These are phyloP conservation scores for Barbarea vulgaris DNA, from an alignment of 345 rosid genomes.

Conservation along the genomic window DNA sequence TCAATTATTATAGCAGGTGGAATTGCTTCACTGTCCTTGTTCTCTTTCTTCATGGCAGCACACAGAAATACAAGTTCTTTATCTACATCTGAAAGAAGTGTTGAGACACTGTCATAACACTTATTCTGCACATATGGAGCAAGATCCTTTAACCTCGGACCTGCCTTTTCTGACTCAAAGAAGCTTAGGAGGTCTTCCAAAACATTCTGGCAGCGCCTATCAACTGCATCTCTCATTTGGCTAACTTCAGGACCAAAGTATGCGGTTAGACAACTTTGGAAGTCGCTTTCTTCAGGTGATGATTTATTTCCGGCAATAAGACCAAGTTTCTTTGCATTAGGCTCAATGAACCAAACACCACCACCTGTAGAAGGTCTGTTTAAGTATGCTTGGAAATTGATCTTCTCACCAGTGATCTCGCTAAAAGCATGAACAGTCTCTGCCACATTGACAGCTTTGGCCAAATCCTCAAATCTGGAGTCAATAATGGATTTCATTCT, in stretches of 20 bases:
- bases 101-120: constrained; percentile 76
- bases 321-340: constrained; percentile 61
- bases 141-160: constrained; percentile 75
- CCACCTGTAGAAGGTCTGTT: constrained; percentile 87
- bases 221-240: constrained; percentile 83
- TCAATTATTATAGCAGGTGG: constrained; percentile 70
- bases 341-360: constrained; percentile 94
- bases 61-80: constrained; percentile 65
- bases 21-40: constrained; percentile 44
- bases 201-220: constrained; percentile 66
- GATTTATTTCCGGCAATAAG: constrained; percentile 49
- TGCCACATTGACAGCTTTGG: constrained; percentile 53
- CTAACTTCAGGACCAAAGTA: constrained; percentile 93
- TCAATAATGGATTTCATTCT: constrained; percentile 82
- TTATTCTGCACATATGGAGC: constrained; percentile 77
- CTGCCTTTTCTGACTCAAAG: constrained; percentile 92
- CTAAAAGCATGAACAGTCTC: constrained; percentile 54
- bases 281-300: constrained; percentile 65
- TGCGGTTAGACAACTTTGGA: constrained; percentile 73
- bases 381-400: constrained; percentile 77
- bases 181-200: constrained; percentile 87
- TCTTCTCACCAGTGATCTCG: constrained; percentile 51
- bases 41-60: constrained; percentile 51
- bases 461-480: constrained; percentile 68
- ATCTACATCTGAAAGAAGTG: constrained; percentile 65